These are phyloP conservation scores for Huntiella moniliformis DNA, from an alignment of 2,329 filamentous ascomycete genomes.

Conservation along the genomic window DNA sequence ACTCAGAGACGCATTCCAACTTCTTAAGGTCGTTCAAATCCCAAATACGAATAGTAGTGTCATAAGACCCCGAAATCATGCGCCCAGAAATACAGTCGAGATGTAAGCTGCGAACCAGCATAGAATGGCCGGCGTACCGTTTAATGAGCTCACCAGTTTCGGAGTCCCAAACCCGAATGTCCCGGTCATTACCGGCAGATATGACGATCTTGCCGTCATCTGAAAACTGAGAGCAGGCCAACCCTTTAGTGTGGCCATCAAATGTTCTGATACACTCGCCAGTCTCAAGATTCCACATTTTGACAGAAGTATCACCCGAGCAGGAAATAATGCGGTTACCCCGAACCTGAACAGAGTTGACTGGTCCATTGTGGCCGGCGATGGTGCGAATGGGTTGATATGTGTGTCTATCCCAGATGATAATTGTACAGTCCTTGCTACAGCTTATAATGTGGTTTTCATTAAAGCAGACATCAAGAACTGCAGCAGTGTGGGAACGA, in stretches of 20 bases:
- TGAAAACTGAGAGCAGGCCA: slow-evolving; percentile 90
- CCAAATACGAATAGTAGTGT: slow-evolving; percentile 88
- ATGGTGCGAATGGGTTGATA: slow-evolving; percentile 61
- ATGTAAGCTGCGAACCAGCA: slow-evolving; percentile 76
- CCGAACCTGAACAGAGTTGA: slow-evolving; percentile 90
- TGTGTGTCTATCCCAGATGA: slow-evolving; percentile 78
- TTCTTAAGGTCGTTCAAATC: slow-evolving; percentile 65
- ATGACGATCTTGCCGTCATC: slow-evolving; percentile 88
- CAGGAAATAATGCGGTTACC: slow-evolving; percentile 87
- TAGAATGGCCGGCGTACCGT: slow-evolving; percentile 65
- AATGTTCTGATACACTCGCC: slow-evolving; percentile 84
- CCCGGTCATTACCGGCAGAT: slow-evolving; percentile 85
- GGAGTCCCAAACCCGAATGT: slow-evolving; percentile 91
- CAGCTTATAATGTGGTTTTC: slow-evolving; percentile 86
- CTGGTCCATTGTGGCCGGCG: slow-evolving; percentile 71
- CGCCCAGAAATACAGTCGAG: slow-evolving; percentile 73
- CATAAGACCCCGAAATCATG: slow-evolving; percentile 82
- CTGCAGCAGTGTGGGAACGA: slow-evolving; percentile 62
- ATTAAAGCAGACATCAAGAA: slow-evolving; percentile 87
- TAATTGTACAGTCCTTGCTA: slow-evolving; percentile 87
- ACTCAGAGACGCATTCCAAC: slow-evolving; percentile 35
- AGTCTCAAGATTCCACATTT: slow-evolving; percentile 86
- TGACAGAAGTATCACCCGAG: slow-evolving; percentile 80
- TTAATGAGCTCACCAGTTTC: slow-evolving; percentile 70
- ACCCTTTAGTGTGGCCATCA: slow-evolving; percentile 70